phyloP scores from a whole-genome alignment of 495 filamentous ascomycete species.

The Lophium mytilinum region DNA sequence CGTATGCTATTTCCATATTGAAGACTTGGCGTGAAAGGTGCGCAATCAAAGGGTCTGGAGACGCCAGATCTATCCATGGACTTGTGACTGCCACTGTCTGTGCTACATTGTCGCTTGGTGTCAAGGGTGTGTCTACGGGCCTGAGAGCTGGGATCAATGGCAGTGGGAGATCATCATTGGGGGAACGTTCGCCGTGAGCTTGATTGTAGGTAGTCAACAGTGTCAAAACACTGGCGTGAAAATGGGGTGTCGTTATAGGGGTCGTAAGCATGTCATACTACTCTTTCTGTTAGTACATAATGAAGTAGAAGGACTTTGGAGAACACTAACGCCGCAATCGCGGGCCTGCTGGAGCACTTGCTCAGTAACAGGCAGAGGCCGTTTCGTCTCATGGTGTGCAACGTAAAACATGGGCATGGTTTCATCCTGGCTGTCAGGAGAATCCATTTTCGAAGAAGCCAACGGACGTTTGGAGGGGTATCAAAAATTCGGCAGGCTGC shows the following conservation, averaged over 20 bases:
- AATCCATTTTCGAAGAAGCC: conserved; percentile 15
- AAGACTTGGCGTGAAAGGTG: conserved; percentile 82
- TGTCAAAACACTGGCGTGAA: conserved; percentile 65
- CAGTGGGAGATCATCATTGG: conserved; percentile 13
- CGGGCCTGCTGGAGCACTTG: conserved; percentile 60
- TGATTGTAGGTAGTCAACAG: conserved; percentile 37
- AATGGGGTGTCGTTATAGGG: conserved; percentile 76
- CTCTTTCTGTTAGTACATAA: conserved; percentile 5
- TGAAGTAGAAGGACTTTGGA: neutral
- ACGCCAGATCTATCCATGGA: conserved; percentile 86
- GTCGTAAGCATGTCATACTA: conserved; percentile 92
- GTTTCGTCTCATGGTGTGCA: conserved; percentile 72
- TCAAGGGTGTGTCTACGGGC: conserved; percentile 63
- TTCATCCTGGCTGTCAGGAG: conserved; percentile 43
- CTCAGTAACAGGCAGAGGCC: conserved; percentile 52
- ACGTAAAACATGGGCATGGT: conserved; percentile 62
- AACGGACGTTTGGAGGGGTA: neutral
- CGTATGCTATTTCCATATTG: conserved; percentile 85
- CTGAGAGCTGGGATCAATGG: conserved; percentile 56
- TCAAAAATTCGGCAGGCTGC: neutral
- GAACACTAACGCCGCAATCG: conserved; percentile 48
- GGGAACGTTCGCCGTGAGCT: conserved; percentile 37
- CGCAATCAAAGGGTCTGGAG: conserved; percentile 69
- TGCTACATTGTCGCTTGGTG: conserved; percentile 60
- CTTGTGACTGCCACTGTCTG: conserved; percentile 66